Evolutionary conservation across 768 basidiomycete genomes (phyloP).

Genomic region (Suillus placidus): DNA sequence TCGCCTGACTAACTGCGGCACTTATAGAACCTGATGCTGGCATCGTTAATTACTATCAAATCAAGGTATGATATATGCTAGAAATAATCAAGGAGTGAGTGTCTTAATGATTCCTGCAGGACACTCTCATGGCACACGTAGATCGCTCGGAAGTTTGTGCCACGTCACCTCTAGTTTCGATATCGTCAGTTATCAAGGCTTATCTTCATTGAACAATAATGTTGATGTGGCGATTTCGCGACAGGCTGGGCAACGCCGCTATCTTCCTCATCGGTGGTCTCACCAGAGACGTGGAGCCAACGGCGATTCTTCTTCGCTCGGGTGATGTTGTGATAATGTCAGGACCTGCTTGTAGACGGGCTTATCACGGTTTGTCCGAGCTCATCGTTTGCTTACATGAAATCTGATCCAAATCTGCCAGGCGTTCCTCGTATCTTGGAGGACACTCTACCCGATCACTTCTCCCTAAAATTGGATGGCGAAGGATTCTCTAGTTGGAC

Average conservation of each 20-base stretch:
- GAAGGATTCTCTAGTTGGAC: constrained; percentile 50
- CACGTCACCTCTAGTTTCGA: constrained; percentile 88
- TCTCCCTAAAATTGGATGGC: constrained; percentile 35
- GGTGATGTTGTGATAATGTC: constrained; percentile 96
- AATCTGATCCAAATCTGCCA: constrained; percentile 27
- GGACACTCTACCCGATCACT: constrained; percentile 69
- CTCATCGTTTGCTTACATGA: not conserved
- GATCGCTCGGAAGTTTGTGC: constrained; percentile 95
- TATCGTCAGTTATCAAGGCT: constrained; percentile 65
- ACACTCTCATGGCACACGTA: constrained; percentile 97
- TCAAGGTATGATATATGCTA: constrained; percentile 45
- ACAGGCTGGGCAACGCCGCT: constrained; percentile 84
- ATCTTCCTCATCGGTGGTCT: constrained; percentile 88
- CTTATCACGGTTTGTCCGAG: constrained; percentile 81
- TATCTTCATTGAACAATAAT: not conserved
- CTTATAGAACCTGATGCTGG: constrained; percentile 88
- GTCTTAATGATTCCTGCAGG: constrained; percentile 41
- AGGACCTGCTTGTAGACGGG: constrained; percentile 78
- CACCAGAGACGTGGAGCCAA: constrained; percentile 75
- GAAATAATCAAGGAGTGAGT: not conserved
- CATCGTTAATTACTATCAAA: constrained; percentile 95
- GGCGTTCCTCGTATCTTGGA: constrained; percentile 90
- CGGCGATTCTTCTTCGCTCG: constrained; percentile 83
- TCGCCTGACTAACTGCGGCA: constrained; percentile 9
- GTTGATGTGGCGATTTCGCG: not conserved